Percentiles rank a stretch among this genome's conserved stretches.
Evolutionary conservation across 495 filamentous ascomycete species (phyloP).

Genomic region (Ramalina intermedia): DNA sequence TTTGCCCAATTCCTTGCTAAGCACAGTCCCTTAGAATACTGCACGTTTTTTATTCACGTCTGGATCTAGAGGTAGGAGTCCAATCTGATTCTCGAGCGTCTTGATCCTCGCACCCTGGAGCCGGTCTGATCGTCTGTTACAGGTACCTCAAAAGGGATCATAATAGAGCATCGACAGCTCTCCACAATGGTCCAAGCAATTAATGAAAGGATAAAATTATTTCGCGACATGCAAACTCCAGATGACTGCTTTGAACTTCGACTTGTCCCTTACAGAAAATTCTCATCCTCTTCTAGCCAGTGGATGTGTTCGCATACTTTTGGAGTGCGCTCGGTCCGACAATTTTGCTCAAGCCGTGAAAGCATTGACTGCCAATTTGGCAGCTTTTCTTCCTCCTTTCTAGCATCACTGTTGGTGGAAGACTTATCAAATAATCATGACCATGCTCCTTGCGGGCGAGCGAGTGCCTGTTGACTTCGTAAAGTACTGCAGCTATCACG

Average conservation of each 20-base stretch:
- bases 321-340: constrained; percentile 33
- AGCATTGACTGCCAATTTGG: constrained; percentile 28
- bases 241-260: constrained; percentile 35
- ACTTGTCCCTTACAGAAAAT: constrained; percentile 32
- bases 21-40: background rate
- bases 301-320: constrained; percentile 37
- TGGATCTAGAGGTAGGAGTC: constrained; percentile 8
- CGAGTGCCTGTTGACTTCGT: constrained; percentile 24
- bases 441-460: constrained; percentile 38
- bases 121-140: background rate
- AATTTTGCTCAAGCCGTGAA: constrained; percentile 34
- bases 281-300: constrained; percentile 29
- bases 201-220: background rate
- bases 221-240: constrained; percentile 24
- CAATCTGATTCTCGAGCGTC: too few species aligned
- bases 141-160: constrained; percentile 15
- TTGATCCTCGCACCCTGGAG: background rate
- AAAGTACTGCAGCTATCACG: constrained; percentile 20
- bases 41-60: constrained; percentile 14
- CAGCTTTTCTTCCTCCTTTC: constrained; percentile 21
- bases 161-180: constrained; percentile 9
- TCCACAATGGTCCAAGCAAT: background rate
- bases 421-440: constrained; percentile 32
- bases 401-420: background rate
- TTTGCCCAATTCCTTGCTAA: background rate